Percentiles rank a stretch among this genome's conserved stretches.
These are phyloP conservation scores for Zangia roseola DNA, from an alignment of 768 basidiomycete species.

Conservation along the genomic window DNA sequence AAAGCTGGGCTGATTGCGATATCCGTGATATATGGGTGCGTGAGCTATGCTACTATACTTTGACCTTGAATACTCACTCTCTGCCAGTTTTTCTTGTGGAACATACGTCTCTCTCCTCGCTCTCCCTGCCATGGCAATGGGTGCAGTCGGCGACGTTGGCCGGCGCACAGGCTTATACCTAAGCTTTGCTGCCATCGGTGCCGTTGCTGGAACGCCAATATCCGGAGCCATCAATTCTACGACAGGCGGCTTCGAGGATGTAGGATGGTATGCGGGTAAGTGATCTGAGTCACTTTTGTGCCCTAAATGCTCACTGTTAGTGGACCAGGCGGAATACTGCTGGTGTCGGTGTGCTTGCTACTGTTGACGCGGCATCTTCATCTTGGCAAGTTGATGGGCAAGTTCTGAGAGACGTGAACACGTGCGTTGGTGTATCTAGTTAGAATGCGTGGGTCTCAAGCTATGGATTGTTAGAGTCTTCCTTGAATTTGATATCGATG, in stretches of 20 bases:
- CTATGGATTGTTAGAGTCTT: too few relatives aligned
- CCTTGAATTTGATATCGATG: too few relatives aligned
- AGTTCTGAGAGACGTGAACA: slow-evolving; percentile 30
- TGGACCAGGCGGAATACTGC: slow-evolving; percentile 35
- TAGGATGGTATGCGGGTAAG: slow-evolving; percentile 43
- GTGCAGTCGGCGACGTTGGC: slow-evolving; percentile 59
- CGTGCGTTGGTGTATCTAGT: too few relatives aligned
- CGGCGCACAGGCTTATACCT: slow-evolving; percentile 66
- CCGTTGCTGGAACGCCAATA: slow-evolving; percentile 68
- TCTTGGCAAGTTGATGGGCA: slow-evolving; percentile 41
- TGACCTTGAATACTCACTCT: background rate
- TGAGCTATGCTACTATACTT: background rate
- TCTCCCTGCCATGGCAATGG: slow-evolving; percentile 61
- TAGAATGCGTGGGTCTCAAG: too few relatives aligned
- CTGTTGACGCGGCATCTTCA: slow-evolving; percentile 41
- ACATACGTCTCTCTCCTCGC: slow-evolving; percentile 58
- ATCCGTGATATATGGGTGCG: slow-evolving; percentile 64
- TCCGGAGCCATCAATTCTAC: slow-evolving; percentile 63
- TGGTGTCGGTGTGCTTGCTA: slow-evolving; percentile 42
- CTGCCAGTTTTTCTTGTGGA: slow-evolving; percentile 56
- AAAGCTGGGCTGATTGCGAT: slow-evolving; percentile 49
- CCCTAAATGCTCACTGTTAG: background rate
- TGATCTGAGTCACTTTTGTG: background rate
- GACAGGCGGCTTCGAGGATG: slow-evolving; percentile 43
- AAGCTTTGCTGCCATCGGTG: slow-evolving; percentile 59